Conservation (phyloP, 2,329 filamentous ascomycete species). For the Verticillium nonalfalfae region DNA sequence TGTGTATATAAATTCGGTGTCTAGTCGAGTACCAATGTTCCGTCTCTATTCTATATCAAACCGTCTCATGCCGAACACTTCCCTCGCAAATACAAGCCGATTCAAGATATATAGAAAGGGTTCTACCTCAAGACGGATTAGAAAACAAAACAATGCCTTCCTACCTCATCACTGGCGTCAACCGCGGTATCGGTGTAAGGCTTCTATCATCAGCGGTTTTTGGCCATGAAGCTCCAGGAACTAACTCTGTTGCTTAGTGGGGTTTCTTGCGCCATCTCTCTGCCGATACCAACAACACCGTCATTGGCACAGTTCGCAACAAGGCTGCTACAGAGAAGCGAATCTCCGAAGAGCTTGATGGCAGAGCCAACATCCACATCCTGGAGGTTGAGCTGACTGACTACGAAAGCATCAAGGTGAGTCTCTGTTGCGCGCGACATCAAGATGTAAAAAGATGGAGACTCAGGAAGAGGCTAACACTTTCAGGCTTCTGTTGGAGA, state of each 20-base stretch:
- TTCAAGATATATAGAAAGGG: too few relatives aligned
- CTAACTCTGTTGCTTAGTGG: neutral
- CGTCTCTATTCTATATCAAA: too few relatives aligned
- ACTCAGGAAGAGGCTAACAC: too few relatives aligned
- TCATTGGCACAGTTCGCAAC: slow-evolving; percentile 41
- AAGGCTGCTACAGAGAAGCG: slow-evolving; percentile 34
- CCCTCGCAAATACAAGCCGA: too few relatives aligned
- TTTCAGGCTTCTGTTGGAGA: slow-evolving; percentile 19
- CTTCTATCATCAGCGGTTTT: neutral
- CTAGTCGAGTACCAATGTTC: too few relatives aligned
- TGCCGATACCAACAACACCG: slow-evolving; percentile 21
- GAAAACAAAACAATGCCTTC: slow-evolving; percentile 1
- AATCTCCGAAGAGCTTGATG: slow-evolving; percentile 28
- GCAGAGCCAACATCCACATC: slow-evolving; percentile 30
- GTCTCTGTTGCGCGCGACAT: slow-evolving; percentile 13
- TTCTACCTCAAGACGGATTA: too few relatives aligned
- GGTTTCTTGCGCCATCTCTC: slow-evolving; percentile 14
- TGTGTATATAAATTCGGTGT: too few relatives aligned
- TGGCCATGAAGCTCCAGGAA: neutral
- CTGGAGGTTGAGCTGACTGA: slow-evolving; percentile 34
- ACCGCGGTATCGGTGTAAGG: slow-evolving; percentile 13
- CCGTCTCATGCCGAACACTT: too few relatives aligned
- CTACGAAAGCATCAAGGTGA: slow-evolving; percentile 22
- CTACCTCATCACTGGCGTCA: slow-evolving; percentile 14
- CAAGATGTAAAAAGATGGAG: too few relatives aligned